These are phyloP conservation scores for Lactifluus pinguis DNA, from an alignment of 768 basidiomycete species.

Conservation along the genomic window DNA sequence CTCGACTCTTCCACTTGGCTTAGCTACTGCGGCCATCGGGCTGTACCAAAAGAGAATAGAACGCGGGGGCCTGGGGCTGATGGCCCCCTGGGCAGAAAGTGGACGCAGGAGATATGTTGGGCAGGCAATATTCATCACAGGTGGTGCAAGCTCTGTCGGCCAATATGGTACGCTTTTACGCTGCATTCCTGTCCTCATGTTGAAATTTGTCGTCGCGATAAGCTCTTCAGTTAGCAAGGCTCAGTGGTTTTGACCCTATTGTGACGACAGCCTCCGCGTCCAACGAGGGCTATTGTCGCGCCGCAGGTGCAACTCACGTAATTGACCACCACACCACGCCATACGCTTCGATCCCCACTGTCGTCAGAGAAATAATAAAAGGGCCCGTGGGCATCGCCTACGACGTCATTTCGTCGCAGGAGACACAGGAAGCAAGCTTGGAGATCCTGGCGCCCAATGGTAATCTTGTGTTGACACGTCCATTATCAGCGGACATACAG, in stretches of 20 bases:
- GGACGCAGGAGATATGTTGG: slow-evolving; percentile 34
- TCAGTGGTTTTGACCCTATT: slow-evolving; percentile 19
- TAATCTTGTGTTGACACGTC: neutral
- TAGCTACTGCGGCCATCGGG: slow-evolving; percentile 41
- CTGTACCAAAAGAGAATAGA: slow-evolving; percentile 30
- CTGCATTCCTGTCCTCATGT: too few species aligned
- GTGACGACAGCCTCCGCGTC: slow-evolving; percentile 15
- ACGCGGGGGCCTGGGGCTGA: slow-evolving; percentile 26
- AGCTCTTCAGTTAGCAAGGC: slow-evolving; percentile 14
- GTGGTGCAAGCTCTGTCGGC: slow-evolving; percentile 41
- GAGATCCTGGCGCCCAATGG: slow-evolving; percentile 16
- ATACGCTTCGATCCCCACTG: slow-evolving; percentile 2
- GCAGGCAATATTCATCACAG: slow-evolving; percentile 39
- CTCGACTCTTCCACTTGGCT: slow-evolving; percentile 38
- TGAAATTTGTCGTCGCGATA: neutral
- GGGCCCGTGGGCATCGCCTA: slow-evolving; percentile 11
- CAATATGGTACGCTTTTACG: slow-evolving; percentile 29
- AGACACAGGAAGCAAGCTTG: slow-evolving; percentile 15
- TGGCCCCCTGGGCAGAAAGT: slow-evolving; percentile 30
- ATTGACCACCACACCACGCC: slow-evolving; percentile 16
- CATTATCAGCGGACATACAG: neutral
- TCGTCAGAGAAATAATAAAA: slow-evolving; percentile 11
- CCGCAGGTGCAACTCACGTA: slow-evolving; percentile 17
- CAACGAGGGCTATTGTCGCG: slow-evolving; percentile 8
- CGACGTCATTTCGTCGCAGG: slow-evolving; percentile 15